Conservation (phyloP, 768 basidiomycete genomes). For the Pisolithus orientalis region DNA sequence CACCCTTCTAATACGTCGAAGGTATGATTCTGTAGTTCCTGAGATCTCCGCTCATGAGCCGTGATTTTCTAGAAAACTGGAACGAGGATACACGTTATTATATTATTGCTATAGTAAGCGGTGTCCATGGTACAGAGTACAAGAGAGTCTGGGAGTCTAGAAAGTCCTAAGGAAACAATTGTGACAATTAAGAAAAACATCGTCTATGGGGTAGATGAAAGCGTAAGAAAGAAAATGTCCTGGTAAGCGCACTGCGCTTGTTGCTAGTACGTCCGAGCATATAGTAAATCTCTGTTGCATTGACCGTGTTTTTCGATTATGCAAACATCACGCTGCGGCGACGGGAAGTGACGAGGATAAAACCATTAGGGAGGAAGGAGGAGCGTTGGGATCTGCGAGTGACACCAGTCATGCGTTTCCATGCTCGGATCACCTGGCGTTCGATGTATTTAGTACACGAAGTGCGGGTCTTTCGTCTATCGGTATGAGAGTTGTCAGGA, state of each 20-base stretch:
- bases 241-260: slow-evolving; percentile 10
- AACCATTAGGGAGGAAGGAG: slow-evolving; percentile 52
- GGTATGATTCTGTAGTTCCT: too few species aligned
- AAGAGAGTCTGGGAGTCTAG: not conserved
- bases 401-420: slow-evolving; percentile 54
- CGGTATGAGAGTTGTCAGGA: not conserved
- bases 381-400: slow-evolving; percentile 47
- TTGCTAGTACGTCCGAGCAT: not conserved
- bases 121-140: too few species aligned
- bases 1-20: too few species aligned
- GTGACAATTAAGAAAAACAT: not conserved
- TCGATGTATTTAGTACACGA: slow-evolving; percentile 45
- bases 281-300: too few species aligned
- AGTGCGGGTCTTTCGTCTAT: slow-evolving; percentile 17
- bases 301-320: slow-evolving; percentile 8
- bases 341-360: slow-evolving; percentile 52
- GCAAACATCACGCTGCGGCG: slow-evolving; percentile 45
- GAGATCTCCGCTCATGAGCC: too few species aligned
- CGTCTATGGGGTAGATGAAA: slow-evolving; percentile 3
- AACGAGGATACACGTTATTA: too few species aligned
- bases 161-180: slow-evolving; percentile 6
- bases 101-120: too few species aligned
- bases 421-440: slow-evolving; percentile 51
- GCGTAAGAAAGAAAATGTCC: not conserved
- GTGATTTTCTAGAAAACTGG: too few species aligned